phyloP scores from a whole-genome alignment of 78 protist species.

The Dictyostelium capitatum region DNA sequence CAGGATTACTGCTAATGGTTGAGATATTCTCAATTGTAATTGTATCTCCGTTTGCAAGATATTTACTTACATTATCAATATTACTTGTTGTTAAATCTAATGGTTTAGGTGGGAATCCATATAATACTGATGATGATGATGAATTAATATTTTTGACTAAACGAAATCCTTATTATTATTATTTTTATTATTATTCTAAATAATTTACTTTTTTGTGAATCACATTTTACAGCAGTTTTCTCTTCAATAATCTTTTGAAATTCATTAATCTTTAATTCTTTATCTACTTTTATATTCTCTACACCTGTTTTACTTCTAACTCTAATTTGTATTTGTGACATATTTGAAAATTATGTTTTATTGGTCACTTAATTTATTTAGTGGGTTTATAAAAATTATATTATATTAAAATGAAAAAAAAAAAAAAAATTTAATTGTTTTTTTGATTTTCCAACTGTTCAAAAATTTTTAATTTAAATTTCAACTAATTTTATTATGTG shows the following conservation, averaged over 20 bases:
- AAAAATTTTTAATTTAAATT: too few relatives aligned
- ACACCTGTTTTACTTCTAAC: slow-evolving; percentile 63
- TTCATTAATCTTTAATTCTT: background rate
- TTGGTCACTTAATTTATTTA: too few relatives aligned
- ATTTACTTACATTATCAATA: background rate
- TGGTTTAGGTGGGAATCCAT: slow-evolving; percentile 67
- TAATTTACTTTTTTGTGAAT: slow-evolving; percentile 37
- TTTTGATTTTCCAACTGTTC: too few relatives aligned
- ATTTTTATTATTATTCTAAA: background rate
- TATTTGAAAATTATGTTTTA: background rate
- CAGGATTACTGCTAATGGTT: background rate
- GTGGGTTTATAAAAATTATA: background rate
- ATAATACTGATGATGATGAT: slow-evolving; percentile 32
- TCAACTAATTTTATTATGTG: too few relatives aligned
- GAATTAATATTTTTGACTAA: background rate
- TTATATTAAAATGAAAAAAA: background rate
- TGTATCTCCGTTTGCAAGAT: slow-evolving; percentile 50
- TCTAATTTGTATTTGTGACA: slow-evolving; percentile 26
- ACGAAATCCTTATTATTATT: background rate
- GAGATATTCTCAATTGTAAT: slow-evolving; percentile 48
- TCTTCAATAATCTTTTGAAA: slow-evolving; percentile 28
- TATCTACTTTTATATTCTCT: slow-evolving; percentile 55
- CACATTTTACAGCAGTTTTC: slow-evolving; percentile 5
- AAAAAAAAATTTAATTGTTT: background rate
- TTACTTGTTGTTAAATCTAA: slow-evolving; percentile 19